phyloP scores from a whole-genome alignment of 768 basidiomycete species.

The Leccinum pellstonianum region DNA sequence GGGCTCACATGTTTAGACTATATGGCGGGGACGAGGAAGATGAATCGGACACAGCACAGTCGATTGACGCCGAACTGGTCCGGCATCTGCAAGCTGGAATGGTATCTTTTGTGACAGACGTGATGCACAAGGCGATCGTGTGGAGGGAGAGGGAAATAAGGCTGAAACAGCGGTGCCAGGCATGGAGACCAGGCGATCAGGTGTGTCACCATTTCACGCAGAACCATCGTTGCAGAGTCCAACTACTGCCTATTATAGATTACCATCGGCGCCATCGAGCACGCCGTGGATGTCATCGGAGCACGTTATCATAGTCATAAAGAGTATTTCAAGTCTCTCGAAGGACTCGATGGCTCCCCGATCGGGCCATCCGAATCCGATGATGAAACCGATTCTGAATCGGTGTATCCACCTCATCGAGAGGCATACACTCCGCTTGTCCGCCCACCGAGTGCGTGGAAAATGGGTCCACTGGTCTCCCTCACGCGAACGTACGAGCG shows the following conservation, averaged over 20 bases:
- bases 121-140: slow-evolving; percentile 51
- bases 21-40: slow-evolving; percentile 26
- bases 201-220: slow-evolving; percentile 26
- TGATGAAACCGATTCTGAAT: neutral
- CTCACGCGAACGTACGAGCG: slow-evolving; percentile 26
- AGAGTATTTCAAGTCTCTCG: slow-evolving; percentile 40
- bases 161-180: slow-evolving; percentile 58
- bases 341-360: slow-evolving; percentile 14
- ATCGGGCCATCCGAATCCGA: neutral
- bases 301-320: slow-evolving; percentile 37
- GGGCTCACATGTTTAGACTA: slow-evolving; percentile 19
- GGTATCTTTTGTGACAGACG: slow-evolving; percentile 49
- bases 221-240: neutral
- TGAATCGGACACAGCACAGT: slow-evolving; percentile 19
- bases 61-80: slow-evolving; percentile 52
- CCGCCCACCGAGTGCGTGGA: slow-evolving; percentile 26
- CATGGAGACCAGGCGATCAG: slow-evolving; percentile 51
- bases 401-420: slow-evolving; percentile 23
- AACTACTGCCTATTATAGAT: slow-evolving; percentile 36
- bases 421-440: slow-evolving; percentile 38
- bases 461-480: slow-evolving; percentile 11
- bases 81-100: slow-evolving; percentile 44
- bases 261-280: slow-evolving; percentile 41
- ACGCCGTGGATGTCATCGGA: slow-evolving; percentile 50
- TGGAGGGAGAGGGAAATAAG: slow-evolving; percentile 57